Conservation (phyloP, 2,329 filamentous ascomycete species). For the Fusarium tricinctum region DNA sequence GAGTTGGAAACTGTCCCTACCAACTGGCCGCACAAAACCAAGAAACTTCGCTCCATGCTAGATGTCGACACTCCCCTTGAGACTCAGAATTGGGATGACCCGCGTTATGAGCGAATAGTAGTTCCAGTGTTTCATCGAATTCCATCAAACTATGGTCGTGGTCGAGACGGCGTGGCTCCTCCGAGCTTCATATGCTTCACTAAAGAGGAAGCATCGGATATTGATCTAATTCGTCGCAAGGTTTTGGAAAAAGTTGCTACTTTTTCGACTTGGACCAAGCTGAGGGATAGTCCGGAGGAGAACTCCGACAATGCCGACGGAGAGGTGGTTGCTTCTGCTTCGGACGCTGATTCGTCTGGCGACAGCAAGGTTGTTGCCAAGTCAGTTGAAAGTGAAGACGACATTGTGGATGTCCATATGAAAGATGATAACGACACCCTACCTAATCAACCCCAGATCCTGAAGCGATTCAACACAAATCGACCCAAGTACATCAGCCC, state of each 20-base stretch:
- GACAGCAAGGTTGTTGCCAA: constrained; percentile 80
- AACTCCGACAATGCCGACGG: constrained; percentile 71
- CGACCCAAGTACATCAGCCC: constrained; percentile 68
- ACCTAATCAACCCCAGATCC: constrained; percentile 48
- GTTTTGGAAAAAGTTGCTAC: constrained; percentile 81
- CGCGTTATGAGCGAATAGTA: constrained; percentile 75
- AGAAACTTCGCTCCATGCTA: constrained; percentile 66
- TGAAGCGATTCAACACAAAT: constrained; percentile 64
- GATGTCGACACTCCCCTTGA: constrained; percentile 59
- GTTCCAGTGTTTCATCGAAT: constrained; percentile 78
- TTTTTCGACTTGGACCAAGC: constrained; percentile 78
- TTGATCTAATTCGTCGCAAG: constrained; percentile 84
- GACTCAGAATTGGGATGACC: constrained; percentile 68
- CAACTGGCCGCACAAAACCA: constrained; percentile 76
- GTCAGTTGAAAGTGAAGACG: constrained; percentile 90
- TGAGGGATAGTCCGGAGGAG: constrained; percentile 66
- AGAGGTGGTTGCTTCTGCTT: constrained; percentile 76
- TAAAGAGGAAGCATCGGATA: constrained; percentile 74
- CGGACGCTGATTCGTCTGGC: constrained; percentile 75
- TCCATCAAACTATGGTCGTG: constrained; percentile 51
- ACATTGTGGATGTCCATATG: constrained; percentile 92
- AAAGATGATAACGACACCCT: constrained; percentile 66
- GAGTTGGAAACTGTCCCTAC: constrained; percentile 85
- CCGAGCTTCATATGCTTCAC: constrained; percentile 83
- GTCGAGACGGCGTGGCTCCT: constrained; percentile 54